Base-by-base conservation (phyloP, 495 filamentous ascomycete genomes). In the Tuber microsphaerosporum region DNA sequence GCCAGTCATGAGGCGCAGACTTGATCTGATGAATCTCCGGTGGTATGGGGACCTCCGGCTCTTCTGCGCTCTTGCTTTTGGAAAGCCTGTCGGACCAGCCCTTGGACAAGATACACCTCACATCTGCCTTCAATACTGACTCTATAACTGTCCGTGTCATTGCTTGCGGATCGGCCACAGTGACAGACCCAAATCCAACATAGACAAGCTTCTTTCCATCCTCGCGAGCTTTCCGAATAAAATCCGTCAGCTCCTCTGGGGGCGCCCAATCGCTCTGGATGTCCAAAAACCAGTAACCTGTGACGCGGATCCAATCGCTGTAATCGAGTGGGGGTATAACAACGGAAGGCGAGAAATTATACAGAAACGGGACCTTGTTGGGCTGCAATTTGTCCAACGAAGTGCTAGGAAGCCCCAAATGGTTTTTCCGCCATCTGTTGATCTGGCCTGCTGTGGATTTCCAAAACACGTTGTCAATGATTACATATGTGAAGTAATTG, bases 391-490 rank as follows among this genome's bases (percentile, higher is more conserved):
- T 97, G 83, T 96, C 92, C 72, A 97, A 85, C 72, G 84, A 93
- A 2, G 95, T 99, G 73, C 89, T 89, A 71, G 90, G 92, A 75
- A 99, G 84, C 1, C 89, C 89, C 5, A 99, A 87, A 48, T 90
- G 87, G 72, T 89, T 92, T 82, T 92, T 92, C 56, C 95, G 87
- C 95, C 95, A 99, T 56, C 91, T 89, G 84, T 99, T 99, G 75
- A 99, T 88, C 82, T 98, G 95, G 31, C 91, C 89, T 6, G 94
- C 91, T 68, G 92, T 97, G 5, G 93, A 90, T 83, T 94, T 92
- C 95, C 95, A 99, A 83, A 98, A 98, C 41, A 99, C 88, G 76
- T 90, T 97, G 84, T 99, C 96, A 80, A 99, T 97, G 89, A 97
- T 92, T 74, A 97, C 92, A 81, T 99, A 99, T 0, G 93, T 95